Percentiles rank a stretch among this genome's conserved stretches.
These are phyloP conservation scores for Sanguinoderma infundibulare DNA, from an alignment of 1,284 basidiomycete genomes.

Conservation along the genomic window DNA sequence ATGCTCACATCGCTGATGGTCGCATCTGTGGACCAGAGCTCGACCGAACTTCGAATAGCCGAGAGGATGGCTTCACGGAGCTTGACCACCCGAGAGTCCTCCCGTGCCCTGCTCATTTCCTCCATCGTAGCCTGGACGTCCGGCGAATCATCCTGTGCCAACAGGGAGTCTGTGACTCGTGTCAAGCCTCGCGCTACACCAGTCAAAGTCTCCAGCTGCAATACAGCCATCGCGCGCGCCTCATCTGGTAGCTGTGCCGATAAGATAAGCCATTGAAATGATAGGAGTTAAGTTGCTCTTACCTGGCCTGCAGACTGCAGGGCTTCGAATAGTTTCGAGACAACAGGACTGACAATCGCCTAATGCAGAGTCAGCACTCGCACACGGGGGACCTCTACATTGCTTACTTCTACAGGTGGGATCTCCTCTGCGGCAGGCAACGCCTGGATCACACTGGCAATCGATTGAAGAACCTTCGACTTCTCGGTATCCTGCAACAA, in stretches of 20 bases:
- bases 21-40: conserved; percentile 78
- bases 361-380: conserved; percentile 29
- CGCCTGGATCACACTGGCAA: conserved; percentile 90
- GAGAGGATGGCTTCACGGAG: conserved; percentile 68
- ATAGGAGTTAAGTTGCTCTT: too few species aligned
- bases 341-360: conserved; percentile 79
- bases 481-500: conserved; percentile 77
- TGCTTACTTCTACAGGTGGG: conserved; percentile 71
- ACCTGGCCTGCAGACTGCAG: conserved; percentile 59
- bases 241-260: conserved; percentile 71
- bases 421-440: conserved; percentile 78
- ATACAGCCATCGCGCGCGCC: conserved; percentile 59
- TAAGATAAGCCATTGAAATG: background rate
- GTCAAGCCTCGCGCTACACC: conserved; percentile 88
- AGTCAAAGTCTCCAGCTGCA: conserved; percentile 78
- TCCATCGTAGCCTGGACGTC: conserved; percentile 52
- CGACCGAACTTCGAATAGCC: conserved; percentile 63
- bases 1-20: conserved; percentile 73
- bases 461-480: conserved; percentile 87
- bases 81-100: conserved; percentile 64
- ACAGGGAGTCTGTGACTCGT: conserved; percentile 69
- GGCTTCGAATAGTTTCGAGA: conserved; percentile 68
- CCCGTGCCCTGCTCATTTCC: conserved; percentile 62
- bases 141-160: conserved; percentile 63
- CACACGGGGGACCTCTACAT: background rate